Conservation (phyloP, 306 rosid species). For the Pyrus communis region DNA sequence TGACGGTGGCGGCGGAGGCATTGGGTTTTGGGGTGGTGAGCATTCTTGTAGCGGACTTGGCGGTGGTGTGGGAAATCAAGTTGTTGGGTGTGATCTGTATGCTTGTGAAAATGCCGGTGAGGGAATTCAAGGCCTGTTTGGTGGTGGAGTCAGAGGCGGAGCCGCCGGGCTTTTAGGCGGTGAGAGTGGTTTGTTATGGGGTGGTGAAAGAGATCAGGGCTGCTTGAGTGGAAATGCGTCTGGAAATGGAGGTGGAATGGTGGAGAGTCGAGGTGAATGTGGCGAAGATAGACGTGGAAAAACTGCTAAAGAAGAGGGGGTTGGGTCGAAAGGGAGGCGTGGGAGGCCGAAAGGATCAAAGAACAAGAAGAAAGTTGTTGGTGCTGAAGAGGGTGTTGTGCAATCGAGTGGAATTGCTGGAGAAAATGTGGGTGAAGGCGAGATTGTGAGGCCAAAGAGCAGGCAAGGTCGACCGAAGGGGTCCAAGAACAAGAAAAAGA, state of each 20-base stretch:
- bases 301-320: conserved; percentile 8
- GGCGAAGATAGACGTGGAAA: conserved; percentile 10
- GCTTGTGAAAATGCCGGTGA: conserved; percentile 1
- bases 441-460: conserved; percentile 2
- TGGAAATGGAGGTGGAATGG: conserved; percentile 9
- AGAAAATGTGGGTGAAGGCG: conserved; percentile 12
- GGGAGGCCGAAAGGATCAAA: conserved; percentile 30
- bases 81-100: background rate
- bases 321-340: conserved; percentile 12
- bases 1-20: background rate
- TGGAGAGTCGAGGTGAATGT: background rate
- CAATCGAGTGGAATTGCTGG: conserved; percentile 13
- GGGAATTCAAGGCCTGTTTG: background rate
- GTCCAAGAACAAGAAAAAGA: conserved; percentile 12
- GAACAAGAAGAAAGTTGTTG: conserved; percentile 7
- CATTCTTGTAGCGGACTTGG: conserved; percentile 7
- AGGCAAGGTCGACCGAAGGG: conserved; percentile 42
- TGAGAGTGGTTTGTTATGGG: background rate
- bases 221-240: conserved; percentile 12
- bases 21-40: conserved; percentile 19
- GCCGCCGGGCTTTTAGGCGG: background rate
- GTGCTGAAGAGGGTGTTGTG: conserved; percentile 9
- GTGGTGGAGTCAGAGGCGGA: background rate
- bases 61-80: conserved; percentile 3
- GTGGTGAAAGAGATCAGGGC: conserved; percentile 8